Base-by-base conservation (phyloP, 805 yeast species). In the Citeromyces matritensis region DNA sequence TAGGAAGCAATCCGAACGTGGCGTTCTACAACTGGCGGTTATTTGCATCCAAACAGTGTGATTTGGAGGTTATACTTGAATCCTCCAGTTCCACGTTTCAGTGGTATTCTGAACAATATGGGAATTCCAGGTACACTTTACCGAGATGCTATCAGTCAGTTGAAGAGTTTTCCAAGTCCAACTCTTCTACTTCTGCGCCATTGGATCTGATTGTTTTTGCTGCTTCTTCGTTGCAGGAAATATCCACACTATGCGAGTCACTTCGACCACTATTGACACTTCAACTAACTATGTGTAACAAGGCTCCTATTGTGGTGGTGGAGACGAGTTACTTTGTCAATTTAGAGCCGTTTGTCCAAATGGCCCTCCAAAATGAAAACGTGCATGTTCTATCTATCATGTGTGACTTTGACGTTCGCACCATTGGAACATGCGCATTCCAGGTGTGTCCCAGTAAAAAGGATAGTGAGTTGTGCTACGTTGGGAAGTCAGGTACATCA, bases 311-410 rank as follows among this genome's bases (percentile, higher is more conserved):
- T 23, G 53, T 80, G 3, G 54, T 79, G 15, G 54, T 80, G 24
- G 93, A 80, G 51, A 66, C 75, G 30, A 70, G 83, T 2, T 82
- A 83, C 4, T 79, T 68, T 45, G 69, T 80, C 35, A 76, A 76
- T 47, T 49, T 80, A 32, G 88, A 80, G 48, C 79, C 81, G 6
- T 78, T 78, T 45, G 63, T 76, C 26, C 60, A 57, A 39, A 55
- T 69, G 48, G 52, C 52, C 23, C 43, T 42, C 37, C 59, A 39
- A 35, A 42, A 55, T 10, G 42, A 41, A 7, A 50, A 37, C 39
- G 48, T 53, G 35, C 60, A 58, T 9, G 58, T 73, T 11, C 55
- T 70, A 33, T 69, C 79, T 29, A 65, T 76, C 27, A 66, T 76
- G 69, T 62, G 70, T 31, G 81, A 75, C 48, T 61, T 61, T 31